Evolutionary conservation across 1,284 basidiomycete genomes (phyloP).

Genomic region (Fomes fomentarius): DNA sequence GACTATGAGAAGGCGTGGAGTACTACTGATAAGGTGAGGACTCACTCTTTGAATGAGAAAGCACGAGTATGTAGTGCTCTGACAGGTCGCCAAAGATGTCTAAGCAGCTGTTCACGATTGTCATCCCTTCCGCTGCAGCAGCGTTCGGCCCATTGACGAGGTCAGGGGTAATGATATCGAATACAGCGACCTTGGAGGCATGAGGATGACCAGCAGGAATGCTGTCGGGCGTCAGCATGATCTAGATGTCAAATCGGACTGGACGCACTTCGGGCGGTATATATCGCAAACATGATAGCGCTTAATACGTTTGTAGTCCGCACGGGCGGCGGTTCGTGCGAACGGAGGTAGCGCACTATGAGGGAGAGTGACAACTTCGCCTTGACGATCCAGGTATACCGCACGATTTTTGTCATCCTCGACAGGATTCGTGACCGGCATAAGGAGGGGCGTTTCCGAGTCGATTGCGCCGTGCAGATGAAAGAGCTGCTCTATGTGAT

Average conservation of each 20-base stretch:
- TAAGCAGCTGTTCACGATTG: constrained; percentile 66
- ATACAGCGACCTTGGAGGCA: constrained; percentile 70
- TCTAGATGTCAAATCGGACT: not conserved
- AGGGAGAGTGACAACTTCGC: constrained; percentile 81
- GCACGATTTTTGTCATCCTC: constrained; percentile 67
- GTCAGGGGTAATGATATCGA: constrained; percentile 81
- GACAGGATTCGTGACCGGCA: constrained; percentile 65
- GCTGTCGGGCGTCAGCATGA: constrained; percentile 38
- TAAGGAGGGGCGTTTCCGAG: constrained; percentile 80
- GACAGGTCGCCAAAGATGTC: constrained; percentile 71
- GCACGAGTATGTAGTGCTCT: constrained; percentile 68
- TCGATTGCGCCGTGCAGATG: constrained; percentile 90
- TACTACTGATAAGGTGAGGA: constrained; percentile 6
- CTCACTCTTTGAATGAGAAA: constrained; percentile 76
- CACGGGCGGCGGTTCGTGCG: constrained; percentile 82
- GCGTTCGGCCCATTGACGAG: constrained; percentile 60
- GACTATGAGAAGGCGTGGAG: not conserved
- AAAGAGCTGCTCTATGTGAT: constrained; percentile 79
- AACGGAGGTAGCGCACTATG: constrained; percentile 83
- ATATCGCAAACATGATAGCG: constrained; percentile 84
- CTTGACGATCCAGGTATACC: constrained; percentile 80
- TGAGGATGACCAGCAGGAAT: constrained; percentile 71
- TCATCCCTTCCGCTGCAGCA: constrained; percentile 70
- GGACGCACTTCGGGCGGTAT: constrained; percentile 63
- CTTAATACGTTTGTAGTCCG: constrained; percentile 81